These are phyloP conservation scores for Chenopodium quinoa DNA, from an alignment of 148 eudicot species.

Conservation along the genomic window DNA sequence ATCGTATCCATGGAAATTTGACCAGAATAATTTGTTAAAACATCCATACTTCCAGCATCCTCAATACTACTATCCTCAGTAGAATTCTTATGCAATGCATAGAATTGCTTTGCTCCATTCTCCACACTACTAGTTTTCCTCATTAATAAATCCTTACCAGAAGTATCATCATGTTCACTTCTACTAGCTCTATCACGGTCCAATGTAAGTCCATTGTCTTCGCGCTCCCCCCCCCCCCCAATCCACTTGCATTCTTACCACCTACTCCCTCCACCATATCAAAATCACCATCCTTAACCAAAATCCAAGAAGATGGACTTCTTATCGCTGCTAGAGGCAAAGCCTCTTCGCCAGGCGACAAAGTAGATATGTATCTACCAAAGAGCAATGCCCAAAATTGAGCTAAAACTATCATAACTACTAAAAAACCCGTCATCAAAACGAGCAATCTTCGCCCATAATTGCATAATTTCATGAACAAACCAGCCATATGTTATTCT, in stretches of 20 bases:
- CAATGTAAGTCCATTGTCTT: neutral
- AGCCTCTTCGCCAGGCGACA: conserved; percentile 14
- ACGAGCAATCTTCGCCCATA: conserved; percentile 29
- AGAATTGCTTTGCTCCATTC: conserved; percentile 4
- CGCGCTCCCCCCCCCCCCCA: conserved; percentile 2
- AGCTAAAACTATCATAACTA: conserved; percentile 26
- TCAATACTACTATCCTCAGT: neutral
- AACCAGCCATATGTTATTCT: conserved; percentile 11
- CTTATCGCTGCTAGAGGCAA: neutral
- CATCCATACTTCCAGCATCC: neutral
- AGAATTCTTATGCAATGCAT: neutral
- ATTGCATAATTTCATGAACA: conserved; percentile 4
- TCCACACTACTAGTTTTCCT: conserved; percentile 11
- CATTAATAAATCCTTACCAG: conserved; percentile 14
- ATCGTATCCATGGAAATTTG: neutral
- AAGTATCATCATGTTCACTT: conserved; percentile 14
- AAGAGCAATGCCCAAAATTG: conserved; percentile 39
- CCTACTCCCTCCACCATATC: conserved; percentile 17
- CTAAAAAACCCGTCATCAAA: conserved; percentile 32
- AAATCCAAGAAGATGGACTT: neutral
- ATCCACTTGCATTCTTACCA: conserved; percentile 4
- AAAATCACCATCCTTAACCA: neutral
- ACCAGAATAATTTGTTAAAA: neutral
- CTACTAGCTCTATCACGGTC: neutral
- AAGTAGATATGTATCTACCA: conserved; percentile 12